Percentiles rank a stretch among this genome's conserved stretches.
These are phyloP conservation scores for Fagus sylvatica DNA, from an alignment of 306 rosid genomes.

Conservation along the genomic window DNA sequence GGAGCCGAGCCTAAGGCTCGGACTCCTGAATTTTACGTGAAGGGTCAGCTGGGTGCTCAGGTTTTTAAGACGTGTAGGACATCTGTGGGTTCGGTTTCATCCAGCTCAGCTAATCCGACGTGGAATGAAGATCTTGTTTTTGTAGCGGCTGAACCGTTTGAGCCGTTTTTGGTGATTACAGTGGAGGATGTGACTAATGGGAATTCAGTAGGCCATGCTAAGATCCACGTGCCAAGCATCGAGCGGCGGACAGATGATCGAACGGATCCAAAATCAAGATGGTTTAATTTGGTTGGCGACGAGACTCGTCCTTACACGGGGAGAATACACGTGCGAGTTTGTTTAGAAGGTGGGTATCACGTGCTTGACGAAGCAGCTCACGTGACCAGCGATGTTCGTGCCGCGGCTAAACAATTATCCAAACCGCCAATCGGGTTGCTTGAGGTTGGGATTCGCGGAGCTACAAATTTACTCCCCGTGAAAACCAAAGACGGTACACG, in stretches of 20 bases:
- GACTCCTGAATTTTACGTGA: constrained; percentile 58
- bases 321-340: constrained; percentile 65
- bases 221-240: constrained; percentile 63
- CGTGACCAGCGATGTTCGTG: constrained; percentile 79
- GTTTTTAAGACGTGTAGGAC: constrained; percentile 65
- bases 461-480: constrained; percentile 68
- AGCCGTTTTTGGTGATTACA: constrained; percentile 59
- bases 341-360: constrained; percentile 90
- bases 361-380: constrained; percentile 87
- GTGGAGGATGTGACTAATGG: constrained; percentile 55
- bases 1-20: constrained; percentile 48
- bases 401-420: constrained; percentile 64
- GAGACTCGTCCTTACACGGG: constrained; percentile 45
- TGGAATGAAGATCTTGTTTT: constrained; percentile 84
- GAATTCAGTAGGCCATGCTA: constrained; percentile 49
- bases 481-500: constrained; percentile 70
- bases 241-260: constrained; percentile 57
- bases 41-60: constrained; percentile 76
- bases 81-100: not conserved
- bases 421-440: constrained; percentile 72
- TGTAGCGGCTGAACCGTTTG: constrained; percentile 87
- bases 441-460: constrained; percentile 83
- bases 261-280: constrained; percentile 65
- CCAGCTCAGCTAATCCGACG: constrained; percentile 53
- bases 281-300: constrained; percentile 69